Base-by-base conservation (phyloP, 148 eudicot genomes). In the Selenicereus undatus region DNA sequence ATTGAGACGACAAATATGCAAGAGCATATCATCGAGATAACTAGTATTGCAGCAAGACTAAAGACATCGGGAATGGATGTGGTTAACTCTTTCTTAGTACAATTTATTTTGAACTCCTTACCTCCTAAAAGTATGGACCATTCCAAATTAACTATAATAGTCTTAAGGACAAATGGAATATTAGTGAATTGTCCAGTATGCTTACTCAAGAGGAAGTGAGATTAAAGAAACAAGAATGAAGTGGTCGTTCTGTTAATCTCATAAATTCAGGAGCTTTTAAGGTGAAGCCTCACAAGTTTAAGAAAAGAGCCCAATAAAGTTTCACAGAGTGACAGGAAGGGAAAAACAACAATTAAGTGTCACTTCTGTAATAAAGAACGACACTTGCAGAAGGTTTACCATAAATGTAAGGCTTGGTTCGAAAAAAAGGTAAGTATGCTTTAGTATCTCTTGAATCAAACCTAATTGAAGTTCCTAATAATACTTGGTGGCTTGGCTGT, bases 171-270 rank as follows among this genome's bases (percentile, higher is more conserved):
- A 83, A 82, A 14, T 78, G 83, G 73, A 80, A 80, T 58, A 12
- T 80, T 39, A 68, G 45, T 80, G 81, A 86, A 29, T 71, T 82
- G 13, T 11, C 27, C 22, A 77, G 22, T 70, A 83, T 65, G 81
- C 62, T 83, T 11, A 26, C 56, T 70, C 78, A 83, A 6, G 86
- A 86, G 83, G 72, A 83, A 26, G 27, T 54, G 30, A 80, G 86
- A 22, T 43, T 81, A 0, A 78, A 75, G 32, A 73, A 68, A 83
- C 52, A 73, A 27, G 39, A 69, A 64, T 51, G 68, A 10, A 18
- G 5, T 13, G 18, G 68, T 85, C 66, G 75, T 54, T 81, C 75
- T 8, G 62, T 71, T 39, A 58, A 82, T 24, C 32, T 79, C 3
- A 7, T 3, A 21, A 11, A 7, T 21, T 8, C 6, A 62, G 27